Evolutionary conservation across 495 filamentous ascomycete species (phyloP).

Genomic region (Aspergillus diversus): DNA sequence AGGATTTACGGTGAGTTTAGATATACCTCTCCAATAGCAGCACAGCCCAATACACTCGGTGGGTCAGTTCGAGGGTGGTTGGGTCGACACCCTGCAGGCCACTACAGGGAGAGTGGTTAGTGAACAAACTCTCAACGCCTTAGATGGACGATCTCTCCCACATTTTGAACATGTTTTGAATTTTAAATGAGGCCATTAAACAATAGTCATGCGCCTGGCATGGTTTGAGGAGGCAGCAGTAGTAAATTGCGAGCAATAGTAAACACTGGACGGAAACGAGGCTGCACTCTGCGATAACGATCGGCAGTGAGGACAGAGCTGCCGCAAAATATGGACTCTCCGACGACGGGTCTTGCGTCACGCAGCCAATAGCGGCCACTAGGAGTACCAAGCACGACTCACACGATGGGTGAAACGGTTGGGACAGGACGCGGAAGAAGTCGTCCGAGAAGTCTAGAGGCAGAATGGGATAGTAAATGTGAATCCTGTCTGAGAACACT

Average conservation of each 20-base stretch:
- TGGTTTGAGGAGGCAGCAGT: slow-evolving; percentile 15
- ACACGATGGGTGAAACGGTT: slow-evolving; percentile 1
- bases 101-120: background rate
- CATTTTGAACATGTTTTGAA: slow-evolving; percentile 17
- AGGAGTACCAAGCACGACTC: slow-evolving; percentile 11
- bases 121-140: background rate
- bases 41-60: slow-evolving; percentile 4
- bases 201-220: slow-evolving; percentile 21
- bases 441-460: slow-evolving; percentile 4
- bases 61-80: background rate
- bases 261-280: slow-evolving; percentile 11
- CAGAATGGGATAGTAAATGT: slow-evolving; percentile 16
- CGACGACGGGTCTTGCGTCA: slow-evolving; percentile 1
- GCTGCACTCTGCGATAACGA: slow-evolving; percentile 12
- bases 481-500: slow-evolving; percentile 8
- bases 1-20: background rate
- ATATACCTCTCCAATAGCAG: background rate
- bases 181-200: slow-evolving; percentile 17
- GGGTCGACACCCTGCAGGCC: background rate
- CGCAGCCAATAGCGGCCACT: slow-evolving; percentile 12
- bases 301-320: slow-evolving; percentile 7
- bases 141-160: background rate
- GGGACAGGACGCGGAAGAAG: slow-evolving; percentile 8
- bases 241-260: slow-evolving; percentile 12
- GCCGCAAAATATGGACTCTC: slow-evolving; percentile 14